Evolutionary conservation across 352 stramenopile species (phyloP).

Genomic region (Pythium periplocum): DNA sequence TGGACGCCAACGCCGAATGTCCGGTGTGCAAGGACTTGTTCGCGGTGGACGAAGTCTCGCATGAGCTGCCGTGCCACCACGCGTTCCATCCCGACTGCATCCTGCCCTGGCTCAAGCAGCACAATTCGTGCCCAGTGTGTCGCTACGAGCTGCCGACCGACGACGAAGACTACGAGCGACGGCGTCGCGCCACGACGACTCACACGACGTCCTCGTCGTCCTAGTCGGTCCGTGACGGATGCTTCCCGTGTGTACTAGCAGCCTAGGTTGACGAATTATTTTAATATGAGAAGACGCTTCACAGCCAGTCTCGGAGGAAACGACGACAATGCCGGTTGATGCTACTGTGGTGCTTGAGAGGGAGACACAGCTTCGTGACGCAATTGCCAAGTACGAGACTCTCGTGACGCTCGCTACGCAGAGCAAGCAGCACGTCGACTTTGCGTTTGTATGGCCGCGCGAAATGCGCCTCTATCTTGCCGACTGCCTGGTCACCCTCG

Average conservation of each 20-base stretch:
- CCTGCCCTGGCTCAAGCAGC: conserved; percentile 81
- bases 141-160: conserved; percentile 82
- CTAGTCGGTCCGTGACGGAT: too few relatives aligned
- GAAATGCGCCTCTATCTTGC: conserved; percentile 29
- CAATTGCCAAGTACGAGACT: conserved; percentile 36
- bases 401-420: conserved; percentile 20
- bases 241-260: too few relatives aligned
- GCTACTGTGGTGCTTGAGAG: not conserved
- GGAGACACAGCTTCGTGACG: conserved; percentile 18
- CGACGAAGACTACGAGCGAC: conserved; percentile 73
- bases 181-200: conserved; percentile 14
- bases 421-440: conserved; percentile 33
- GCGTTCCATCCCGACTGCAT: conserved; percentile 85
- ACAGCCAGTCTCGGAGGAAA: too few relatives aligned
- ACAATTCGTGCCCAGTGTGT: conserved; percentile 86
- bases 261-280: too few relatives aligned
- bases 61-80: conserved; percentile 70
- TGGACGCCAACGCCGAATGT: conserved; percentile 74
- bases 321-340: not conserved
- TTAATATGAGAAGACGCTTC: too few relatives aligned
- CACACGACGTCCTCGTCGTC: not conserved
- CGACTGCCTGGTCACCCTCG: conserved; percentile 13
- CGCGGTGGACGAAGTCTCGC: conserved; percentile 66
- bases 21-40: conserved; percentile 86
- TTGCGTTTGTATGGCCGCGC: conserved; percentile 29